Percentiles rank a stretch among this genome's conserved stretches.
Conservation (phyloP, 768 basidiomycete genomes). For the Boletellus ananas region DNA sequence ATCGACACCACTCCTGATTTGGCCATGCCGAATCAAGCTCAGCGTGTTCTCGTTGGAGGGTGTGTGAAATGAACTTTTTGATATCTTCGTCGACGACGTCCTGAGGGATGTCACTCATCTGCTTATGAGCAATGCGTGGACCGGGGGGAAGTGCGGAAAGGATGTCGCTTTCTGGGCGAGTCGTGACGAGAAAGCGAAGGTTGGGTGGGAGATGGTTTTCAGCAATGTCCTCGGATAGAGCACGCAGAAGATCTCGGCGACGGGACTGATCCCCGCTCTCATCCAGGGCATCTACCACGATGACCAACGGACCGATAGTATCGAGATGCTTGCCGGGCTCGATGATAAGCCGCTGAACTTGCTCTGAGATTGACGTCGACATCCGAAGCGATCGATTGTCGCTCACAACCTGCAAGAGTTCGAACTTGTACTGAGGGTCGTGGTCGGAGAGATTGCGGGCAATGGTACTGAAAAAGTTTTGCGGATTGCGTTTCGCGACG, state of each 20-base stretch:
- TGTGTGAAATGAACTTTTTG: slow-evolving; percentile 14
- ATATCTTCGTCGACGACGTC: slow-evolving; percentile 16
- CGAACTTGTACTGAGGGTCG: slow-evolving; percentile 22
- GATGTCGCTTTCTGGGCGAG: slow-evolving; percentile 26
- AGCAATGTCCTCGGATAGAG: slow-evolving; percentile 11
- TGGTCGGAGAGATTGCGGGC: slow-evolving; percentile 32
- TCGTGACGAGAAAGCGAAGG: slow-evolving; percentile 26
- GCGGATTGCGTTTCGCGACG: slow-evolving; percentile 17
- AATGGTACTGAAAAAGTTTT: slow-evolving; percentile 33
- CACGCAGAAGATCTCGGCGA: slow-evolving; percentile 21
- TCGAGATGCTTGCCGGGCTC: slow-evolving; percentile 21
- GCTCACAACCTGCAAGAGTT: slow-evolving; percentile 15
- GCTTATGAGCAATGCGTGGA: slow-evolving; percentile 9
- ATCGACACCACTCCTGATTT: slow-evolving; percentile 18
- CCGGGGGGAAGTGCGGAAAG: slow-evolving; percentile 5
- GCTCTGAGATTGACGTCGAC: slow-evolving; percentile 16
- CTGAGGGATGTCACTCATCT: slow-evolving; percentile 12
- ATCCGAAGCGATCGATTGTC: slow-evolving; percentile 23
- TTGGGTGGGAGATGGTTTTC: slow-evolving; percentile 16
- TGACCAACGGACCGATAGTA: slow-evolving; percentile 29
- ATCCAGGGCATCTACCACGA: slow-evolving; percentile 37
- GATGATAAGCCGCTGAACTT: slow-evolving; percentile 29
- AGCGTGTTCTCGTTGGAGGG: background rate
- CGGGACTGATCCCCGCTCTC: slow-evolving; percentile 18
- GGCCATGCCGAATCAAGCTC: slow-evolving; percentile 18